Base-by-base conservation (phyloP, 495 filamentous ascomycete genomes). In the Penicillium bialowiezense region DNA sequence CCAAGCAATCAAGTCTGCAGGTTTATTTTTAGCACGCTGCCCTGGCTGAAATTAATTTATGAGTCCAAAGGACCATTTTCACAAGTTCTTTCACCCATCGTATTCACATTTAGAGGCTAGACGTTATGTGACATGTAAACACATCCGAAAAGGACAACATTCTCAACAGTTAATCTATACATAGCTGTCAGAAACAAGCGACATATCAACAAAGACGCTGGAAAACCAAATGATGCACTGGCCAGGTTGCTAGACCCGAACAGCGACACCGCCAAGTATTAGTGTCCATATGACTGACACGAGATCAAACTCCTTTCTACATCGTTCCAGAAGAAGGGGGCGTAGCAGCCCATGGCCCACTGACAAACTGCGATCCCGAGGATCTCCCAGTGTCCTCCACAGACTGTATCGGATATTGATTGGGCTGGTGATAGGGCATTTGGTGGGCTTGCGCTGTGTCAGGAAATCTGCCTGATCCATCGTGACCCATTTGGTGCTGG, bases 361-460 rank as follows among this genome's bases (percentile, higher is more conserved):
- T 64, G n/a, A 62, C 44, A 36, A 62, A 64, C 13, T 57, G 58
- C 4, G 55, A 34, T 46, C 56, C 55, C 0, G 53, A 57, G 5
- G 38, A 26, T 26, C 41, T 26, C 45, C 50, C 7, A 35, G 46
- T 6, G 52, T 35, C 20, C 12, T 20, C 31, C 3, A 8, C 18
- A 48, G 9, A 43, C 48, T 23, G 36, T 7, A 19, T 21, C 7
- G 39, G 15, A 1, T 18, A n/a, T 9, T 20, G 37, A 8, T 21
- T 13, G 7, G 31, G 8, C 21, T 51, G 54, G 6, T 17, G 14
- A 8, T 47, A 40, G 9, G 50, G 41, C 5, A 31, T 19, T 24
- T 48, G 45, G 24, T 48, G 43, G 18, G 10, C 43, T 3, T 35
- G 26, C 7, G n/a, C 18, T 3, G 40, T 14, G 7, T 33, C 41